Percentiles rank a stretch among this genome's conserved stretches.
Evolutionary conservation across 257 asterid genomes (phyloP).

Genomic region (Hygrophila difformis): DNA sequence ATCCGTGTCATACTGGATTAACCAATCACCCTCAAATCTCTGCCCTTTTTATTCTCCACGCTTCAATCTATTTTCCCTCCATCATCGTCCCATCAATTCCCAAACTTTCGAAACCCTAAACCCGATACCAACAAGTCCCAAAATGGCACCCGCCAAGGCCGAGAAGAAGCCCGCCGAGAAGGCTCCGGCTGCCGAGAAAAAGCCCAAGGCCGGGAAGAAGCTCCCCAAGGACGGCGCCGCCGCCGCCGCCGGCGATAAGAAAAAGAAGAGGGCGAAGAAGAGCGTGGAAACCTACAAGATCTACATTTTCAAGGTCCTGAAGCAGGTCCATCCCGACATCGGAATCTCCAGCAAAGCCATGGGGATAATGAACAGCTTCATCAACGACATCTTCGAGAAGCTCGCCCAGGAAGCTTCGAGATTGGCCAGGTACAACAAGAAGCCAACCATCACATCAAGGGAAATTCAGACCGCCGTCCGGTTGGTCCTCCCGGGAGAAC

Average conservation of each 20-base stretch:
- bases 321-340: slow-evolving; percentile 66
- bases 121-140: no score
- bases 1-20: slow-evolving; percentile 10
- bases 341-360: slow-evolving; percentile 73
- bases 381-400: slow-evolving; percentile 60
- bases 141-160: slow-evolving; percentile 58
- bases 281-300: slow-evolving; percentile 58
- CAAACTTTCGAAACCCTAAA: not conserved
- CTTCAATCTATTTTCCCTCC: slow-evolving; percentile 2
- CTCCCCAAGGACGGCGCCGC: slow-evolving; percentile 48
- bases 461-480: not conserved
- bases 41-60: not conserved
- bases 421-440: slow-evolving; percentile 53
- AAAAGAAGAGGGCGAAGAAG: slow-evolving; percentile 52
- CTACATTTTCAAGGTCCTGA: slow-evolving; percentile 62
- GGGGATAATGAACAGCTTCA: slow-evolving; percentile 76
- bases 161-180: slow-evolving; percentile 55
- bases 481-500: not conserved
- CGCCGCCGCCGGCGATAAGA: slow-evolving; percentile 47
- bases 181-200: slow-evolving; percentile 55
- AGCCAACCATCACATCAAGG: slow-evolving; percentile 34
- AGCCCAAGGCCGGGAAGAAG: slow-evolving; percentile 69
- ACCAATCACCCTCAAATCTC: slow-evolving; percentile 15
- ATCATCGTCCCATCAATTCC: not conserved
- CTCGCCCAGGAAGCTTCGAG: slow-evolving; percentile 16